Base-by-base conservation (phyloP, 192 early-diverging fungal genomes). In the Nowakowskiella sp. region DNA sequence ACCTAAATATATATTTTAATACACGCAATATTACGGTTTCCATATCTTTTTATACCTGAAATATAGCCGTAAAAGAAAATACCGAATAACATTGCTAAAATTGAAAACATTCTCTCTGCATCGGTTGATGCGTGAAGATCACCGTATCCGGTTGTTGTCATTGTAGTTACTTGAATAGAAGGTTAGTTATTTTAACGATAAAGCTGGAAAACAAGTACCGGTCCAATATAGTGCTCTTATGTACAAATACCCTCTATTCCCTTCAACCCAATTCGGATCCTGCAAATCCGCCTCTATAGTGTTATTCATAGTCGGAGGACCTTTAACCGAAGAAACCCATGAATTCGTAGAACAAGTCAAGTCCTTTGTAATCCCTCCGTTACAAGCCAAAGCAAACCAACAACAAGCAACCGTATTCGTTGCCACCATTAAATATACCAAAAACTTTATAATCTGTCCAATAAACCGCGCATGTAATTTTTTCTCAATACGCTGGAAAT, bases 111-210 rank as follows among this genome's bases (percentile, higher is more conserved):
- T 13, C 47, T 10, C 34, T 47, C 47, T 10, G 10, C 10, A 19
- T 47, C 47, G 34, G 13, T 47, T 47, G 47, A 10, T 10, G 47
- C 10, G 13, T 39, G 47, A 39, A 47, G 13, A 19, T 47, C 47
- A 50, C 50, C 6, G 51, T 53, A 53, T 47, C 51, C 47, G 34
- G 47, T 47, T 28, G 47, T 47, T 10, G 47, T 47, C 47, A 47
- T 47, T 10, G 47, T 47, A 47, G 47, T 39, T 10, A 47, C 47
- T 23, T 13, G 13, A n/a, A n/a, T n/a, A n/a, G n/a, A n/a, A n/a
- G n/a, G n/a, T n/a, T n/a, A n/a, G n/a, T n/a, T n/a, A n/a, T n/a
- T n/a, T n/a, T n/a, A n/a, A n/a, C n/a, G n/a, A n/a, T n/a, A n/a
- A n/a, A n/a, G n/a, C n/a, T n/a, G n/a, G n/a, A n/a, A n/a, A n/a